Percentiles rank a stretch among this genome's conserved stretches.
phyloP scores from a whole-genome alignment of 352 stramenopile species.

The Vaucheria bursata region DNA sequence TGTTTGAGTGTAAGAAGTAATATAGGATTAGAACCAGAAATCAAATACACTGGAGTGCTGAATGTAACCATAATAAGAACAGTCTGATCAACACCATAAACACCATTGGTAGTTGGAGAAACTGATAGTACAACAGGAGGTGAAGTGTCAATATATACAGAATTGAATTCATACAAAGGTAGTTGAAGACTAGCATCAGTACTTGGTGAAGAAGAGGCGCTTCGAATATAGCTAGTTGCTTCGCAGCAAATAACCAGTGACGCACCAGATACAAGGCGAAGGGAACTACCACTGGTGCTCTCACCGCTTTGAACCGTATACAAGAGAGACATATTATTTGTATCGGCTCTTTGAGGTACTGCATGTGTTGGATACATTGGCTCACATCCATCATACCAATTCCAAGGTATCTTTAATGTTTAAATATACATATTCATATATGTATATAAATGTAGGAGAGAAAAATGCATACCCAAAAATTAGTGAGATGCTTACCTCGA shows the following conservation, averaged over 20 bases:
- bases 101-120: too few relatives aligned
- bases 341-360: constrained; percentile 12
- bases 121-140: not conserved
- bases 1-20: too few relatives aligned
- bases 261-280: not conserved
- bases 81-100: too few relatives aligned
- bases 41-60: too few relatives aligned
- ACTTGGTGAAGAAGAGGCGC: too few relatives aligned
- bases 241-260: not conserved
- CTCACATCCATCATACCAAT: constrained; percentile 42
- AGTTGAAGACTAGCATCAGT: too few relatives aligned
- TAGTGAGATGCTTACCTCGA: constrained; percentile 23
- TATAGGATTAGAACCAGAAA: too few relatives aligned
- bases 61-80: too few relatives aligned
- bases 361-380: constrained; percentile 24
- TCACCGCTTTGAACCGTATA: constrained; percentile 9
- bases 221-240: not conserved
- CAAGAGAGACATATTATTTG: constrained; percentile 17
- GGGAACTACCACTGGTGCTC: not conserved
- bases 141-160: not conserved
- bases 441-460: too few relatives aligned
- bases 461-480: too few relatives aligned
- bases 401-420: constrained; percentile 46
- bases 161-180: not conserved
- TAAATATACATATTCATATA: too few relatives aligned